These are phyloP conservation scores for Penstemon newberryi DNA, from an alignment of 257 asterid genomes.

Conservation along the genomic window DNA sequence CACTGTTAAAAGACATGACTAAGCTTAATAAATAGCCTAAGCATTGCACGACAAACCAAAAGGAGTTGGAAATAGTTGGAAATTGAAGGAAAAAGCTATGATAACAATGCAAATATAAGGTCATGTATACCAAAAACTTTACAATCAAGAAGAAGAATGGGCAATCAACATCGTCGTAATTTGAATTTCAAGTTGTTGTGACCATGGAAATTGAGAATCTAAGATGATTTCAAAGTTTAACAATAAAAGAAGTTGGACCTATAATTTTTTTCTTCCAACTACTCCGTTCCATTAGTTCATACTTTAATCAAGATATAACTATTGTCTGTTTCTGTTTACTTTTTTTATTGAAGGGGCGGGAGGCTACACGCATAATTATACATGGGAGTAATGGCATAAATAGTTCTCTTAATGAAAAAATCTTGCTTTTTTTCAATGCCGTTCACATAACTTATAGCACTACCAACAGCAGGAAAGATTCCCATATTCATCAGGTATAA, in stretches of 20 bases:
- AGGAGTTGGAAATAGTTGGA: neutral
- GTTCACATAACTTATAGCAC: neutral
- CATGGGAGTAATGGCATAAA: neutral
- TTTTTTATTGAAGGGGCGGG: too few species aligned
- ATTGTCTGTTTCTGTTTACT: too few species aligned
- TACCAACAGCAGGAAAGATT: neutral
- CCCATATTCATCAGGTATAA: neutral
- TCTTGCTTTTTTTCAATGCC: neutral
- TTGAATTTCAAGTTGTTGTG: too few species aligned
- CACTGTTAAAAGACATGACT: constrained; percentile 1
- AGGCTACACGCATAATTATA: neutral
- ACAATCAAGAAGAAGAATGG: neutral
- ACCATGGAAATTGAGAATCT: too few species aligned
- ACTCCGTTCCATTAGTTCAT: neutral
- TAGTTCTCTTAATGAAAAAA: neutral
- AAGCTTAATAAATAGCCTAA: neutral
- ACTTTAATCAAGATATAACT: neutral
- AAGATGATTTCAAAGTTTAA: too few species aligned
- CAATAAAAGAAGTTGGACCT: neutral
- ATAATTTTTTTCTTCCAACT: neutral
- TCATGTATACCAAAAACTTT: constrained; percentile 9
- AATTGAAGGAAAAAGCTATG: neutral
- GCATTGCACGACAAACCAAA: constrained; percentile 2
- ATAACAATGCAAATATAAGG: neutral
- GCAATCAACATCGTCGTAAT: too few species aligned